A percentile compares a stretch with the other conserved stretches of the same genome.
Conservation (phyloP, 352 stramenopile species). For the Globisporangium carolinianum region DNA sequence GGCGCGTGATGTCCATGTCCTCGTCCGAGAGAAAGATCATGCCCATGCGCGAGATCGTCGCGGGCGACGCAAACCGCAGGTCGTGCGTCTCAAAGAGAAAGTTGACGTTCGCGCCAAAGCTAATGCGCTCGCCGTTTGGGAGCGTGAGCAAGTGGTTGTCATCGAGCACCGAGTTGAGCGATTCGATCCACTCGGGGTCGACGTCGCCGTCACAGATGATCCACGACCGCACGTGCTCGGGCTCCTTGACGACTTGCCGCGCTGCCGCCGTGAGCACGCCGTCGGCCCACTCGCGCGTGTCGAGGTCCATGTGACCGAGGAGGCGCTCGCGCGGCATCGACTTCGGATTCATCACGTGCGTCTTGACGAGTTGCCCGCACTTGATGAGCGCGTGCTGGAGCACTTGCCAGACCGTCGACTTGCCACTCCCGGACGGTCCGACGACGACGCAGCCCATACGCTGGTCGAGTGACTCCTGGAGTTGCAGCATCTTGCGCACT, state of each 20-base stretch:
- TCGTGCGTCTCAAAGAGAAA: slow-evolving; percentile 97
- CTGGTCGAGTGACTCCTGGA: slow-evolving; percentile 93
- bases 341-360: slow-evolving; percentile 96
- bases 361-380: slow-evolving; percentile 85
- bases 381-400: slow-evolving; percentile 84
- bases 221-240: slow-evolving; percentile 86
- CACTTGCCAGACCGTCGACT: slow-evolving; percentile 92
- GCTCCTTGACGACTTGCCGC: slow-evolving; percentile 88
- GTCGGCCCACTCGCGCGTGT: slow-evolving; percentile 94
- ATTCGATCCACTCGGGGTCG: slow-evolving; percentile 96
- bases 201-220: slow-evolving; percentile 96
- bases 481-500: slow-evolving; percentile 93
- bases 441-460: slow-evolving; percentile 94
- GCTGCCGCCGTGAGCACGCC: slow-evolving; percentile 92
- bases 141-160: slow-evolving; percentile 96
- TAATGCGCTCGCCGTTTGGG: slow-evolving; percentile 95
- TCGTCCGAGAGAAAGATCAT: slow-evolving; percentile 97
- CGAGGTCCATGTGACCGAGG: slow-evolving; percentile 92
- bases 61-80: slow-evolving; percentile 90
- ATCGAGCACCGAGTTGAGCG: slow-evolving; percentile 93
- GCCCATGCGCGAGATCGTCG: slow-evolving; percentile 95
- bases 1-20: slow-evolving; percentile 67
- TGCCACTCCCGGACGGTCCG: slow-evolving; percentile 89
- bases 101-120: slow-evolving; percentile 93
- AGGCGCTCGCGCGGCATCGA: slow-evolving; percentile 90